Percentiles rank a stretch among this genome's conserved stretches.
phyloP scores from a whole-genome alignment of 2,329 filamentous ascomycete genomes.

The Verticillium alfalfae region DNA sequence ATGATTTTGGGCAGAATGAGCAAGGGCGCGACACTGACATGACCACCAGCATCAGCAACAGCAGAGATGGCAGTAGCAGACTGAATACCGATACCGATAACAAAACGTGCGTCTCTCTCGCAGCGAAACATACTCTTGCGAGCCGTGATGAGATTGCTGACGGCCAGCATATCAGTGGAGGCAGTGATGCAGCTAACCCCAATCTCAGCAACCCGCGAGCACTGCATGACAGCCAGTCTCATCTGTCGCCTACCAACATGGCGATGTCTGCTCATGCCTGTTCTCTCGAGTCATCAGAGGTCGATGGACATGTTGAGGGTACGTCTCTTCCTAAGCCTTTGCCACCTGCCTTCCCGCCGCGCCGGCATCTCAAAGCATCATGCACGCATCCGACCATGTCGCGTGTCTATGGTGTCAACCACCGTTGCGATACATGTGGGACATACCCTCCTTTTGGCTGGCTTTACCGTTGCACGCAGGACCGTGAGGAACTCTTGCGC shows the following conservation, averaged over 20 bases:
- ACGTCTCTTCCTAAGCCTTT: background rate
- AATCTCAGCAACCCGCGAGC: too few species aligned
- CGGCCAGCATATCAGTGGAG: background rate
- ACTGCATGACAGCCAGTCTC: background rate
- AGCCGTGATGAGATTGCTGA: too few species aligned
- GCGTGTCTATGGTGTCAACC: slow-evolving; percentile 50
- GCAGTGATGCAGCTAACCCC: background rate
- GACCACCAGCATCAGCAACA: background rate
- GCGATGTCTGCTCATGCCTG: background rate
- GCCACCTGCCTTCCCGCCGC: background rate
- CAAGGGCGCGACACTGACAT: background rate
- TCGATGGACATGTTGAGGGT: background rate
- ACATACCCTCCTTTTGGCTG: slow-evolving; percentile 56
- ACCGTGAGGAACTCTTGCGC: slow-evolving; percentile 36
- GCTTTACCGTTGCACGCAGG: slow-evolving; percentile 69
- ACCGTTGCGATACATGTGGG: slow-evolving; percentile 54
- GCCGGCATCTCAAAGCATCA: background rate
- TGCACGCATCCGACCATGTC: slow-evolving; percentile 69
- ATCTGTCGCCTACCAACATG: background rate
- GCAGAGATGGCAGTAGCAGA: background rate
- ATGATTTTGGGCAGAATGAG: background rate
- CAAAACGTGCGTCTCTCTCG: background rate
- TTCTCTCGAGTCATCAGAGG: background rate
- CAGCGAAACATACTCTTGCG: background rate
- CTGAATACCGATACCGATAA: background rate